Evolutionary conservation across 164 flowering plant species (phyloP).

Genomic region (Saururus chinensis): DNA sequence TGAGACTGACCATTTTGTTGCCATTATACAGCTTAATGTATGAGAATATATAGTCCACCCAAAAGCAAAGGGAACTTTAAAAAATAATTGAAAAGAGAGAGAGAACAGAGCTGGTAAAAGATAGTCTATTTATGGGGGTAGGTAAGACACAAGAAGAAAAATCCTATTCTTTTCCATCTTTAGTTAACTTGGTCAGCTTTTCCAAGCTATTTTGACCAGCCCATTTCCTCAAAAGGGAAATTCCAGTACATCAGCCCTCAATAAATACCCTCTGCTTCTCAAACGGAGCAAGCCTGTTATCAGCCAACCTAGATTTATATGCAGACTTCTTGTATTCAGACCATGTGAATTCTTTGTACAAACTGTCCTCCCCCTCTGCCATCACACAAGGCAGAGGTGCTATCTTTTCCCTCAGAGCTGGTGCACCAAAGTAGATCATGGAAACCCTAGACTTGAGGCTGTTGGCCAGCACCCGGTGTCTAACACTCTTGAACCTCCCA

Average conservation of each 20-base stretch:
- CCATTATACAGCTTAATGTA: too few relatives aligned
- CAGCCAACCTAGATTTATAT: conserved; percentile 58
- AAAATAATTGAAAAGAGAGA: too few relatives aligned
- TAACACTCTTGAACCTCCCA: conserved; percentile 83
- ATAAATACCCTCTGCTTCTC: conserved; percentile 15
- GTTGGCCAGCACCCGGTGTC: conserved; percentile 72
- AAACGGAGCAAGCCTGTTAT: conserved; percentile 54
- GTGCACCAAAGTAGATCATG: conserved; percentile 85
- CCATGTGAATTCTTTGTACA: conserved; percentile 93
- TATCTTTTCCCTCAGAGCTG: conserved; percentile 49
- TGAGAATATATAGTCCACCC: too few relatives aligned
- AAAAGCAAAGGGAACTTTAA: too few relatives aligned
- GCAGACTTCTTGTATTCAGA: conserved; percentile 66
- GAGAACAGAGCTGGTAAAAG: neutral
- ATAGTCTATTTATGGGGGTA: neutral
- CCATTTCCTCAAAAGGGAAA: conserved; percentile 7
- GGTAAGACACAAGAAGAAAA: neutral
- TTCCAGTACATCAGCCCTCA: conserved; percentile 9
- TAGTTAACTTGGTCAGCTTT: conserved; percentile 9
- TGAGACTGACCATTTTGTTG: too few relatives aligned
- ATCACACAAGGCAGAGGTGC: conserved; percentile 38
- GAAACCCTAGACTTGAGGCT: conserved; percentile 53
- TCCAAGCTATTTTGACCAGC: conserved; percentile 4
- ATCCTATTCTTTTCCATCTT: conserved; percentile 4
- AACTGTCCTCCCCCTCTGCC: conserved; percentile 49